Evolutionary conservation across 1,284 basidiomycete genomes (phyloP).

Genomic region (Leucoagaricus sp.): DNA sequence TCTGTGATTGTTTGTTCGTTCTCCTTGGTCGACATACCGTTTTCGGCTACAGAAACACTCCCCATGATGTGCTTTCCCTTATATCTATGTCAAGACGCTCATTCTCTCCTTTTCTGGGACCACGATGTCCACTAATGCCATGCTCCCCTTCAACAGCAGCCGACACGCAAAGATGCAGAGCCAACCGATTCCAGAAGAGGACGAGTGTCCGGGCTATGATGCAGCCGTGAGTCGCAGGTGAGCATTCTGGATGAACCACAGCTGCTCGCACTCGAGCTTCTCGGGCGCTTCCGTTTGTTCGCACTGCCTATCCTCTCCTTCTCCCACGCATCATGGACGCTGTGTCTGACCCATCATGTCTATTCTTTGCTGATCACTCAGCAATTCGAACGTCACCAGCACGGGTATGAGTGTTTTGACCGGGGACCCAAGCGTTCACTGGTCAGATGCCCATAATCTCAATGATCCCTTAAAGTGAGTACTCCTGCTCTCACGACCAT

Average conservation of each 20-base stretch:
- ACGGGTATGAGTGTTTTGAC: slow-evolving; percentile 28
- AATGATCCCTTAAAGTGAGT: slow-evolving; percentile 30
- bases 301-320: slow-evolving; percentile 1
- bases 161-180: slow-evolving; percentile 7
- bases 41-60: neutral
- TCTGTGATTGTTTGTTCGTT: neutral
- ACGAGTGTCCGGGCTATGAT: slow-evolving; percentile 44
- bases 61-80: neutral
- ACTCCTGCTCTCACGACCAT: neutral
- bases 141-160: slow-evolving; percentile 22
- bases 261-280: neutral
- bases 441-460: slow-evolving; percentile 7
- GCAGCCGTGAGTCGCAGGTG: slow-evolving; percentile 42
- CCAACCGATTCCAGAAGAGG: slow-evolving; percentile 29
- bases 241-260: neutral
- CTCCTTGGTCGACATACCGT: neutral
- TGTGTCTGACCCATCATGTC: slow-evolving; percentile 8
- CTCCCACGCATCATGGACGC: slow-evolving; percentile 6
- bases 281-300: neutral
- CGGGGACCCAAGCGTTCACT: slow-evolving; percentile 1
- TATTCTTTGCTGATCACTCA: slow-evolving; percentile 20
- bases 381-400: slow-evolving; percentile 28
- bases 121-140: slow-evolving; percentile 28
- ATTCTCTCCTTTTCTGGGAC: neutral
- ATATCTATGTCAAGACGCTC: neutral